These are phyloP conservation scores for Ganoderma resinaceum DNA, from an alignment of 1,284 basidiomycete genomes.

Conservation along the genomic window DNA sequence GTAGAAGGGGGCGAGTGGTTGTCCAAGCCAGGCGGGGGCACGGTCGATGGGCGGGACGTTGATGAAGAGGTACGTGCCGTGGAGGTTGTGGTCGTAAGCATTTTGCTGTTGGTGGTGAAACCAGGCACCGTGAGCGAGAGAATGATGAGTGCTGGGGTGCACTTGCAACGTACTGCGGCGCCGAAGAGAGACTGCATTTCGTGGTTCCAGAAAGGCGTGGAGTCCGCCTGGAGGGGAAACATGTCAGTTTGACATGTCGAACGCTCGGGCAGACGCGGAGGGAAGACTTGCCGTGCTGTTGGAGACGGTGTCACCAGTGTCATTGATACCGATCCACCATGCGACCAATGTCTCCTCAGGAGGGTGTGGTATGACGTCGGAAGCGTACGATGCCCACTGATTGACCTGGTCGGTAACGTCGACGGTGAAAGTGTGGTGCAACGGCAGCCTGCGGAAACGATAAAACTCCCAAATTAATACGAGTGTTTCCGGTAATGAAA, in stretches of 20 bases:
- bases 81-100: conserved; percentile 50
- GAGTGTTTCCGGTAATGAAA: too few species aligned
- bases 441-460: conserved; percentile 36
- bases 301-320: conserved; percentile 57
- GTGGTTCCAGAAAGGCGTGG: conserved; percentile 54
- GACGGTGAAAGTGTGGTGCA: conserved; percentile 53
- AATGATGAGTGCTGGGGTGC: too few species aligned
- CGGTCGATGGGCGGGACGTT: conserved; percentile 63
- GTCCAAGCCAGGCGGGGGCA: conserved; percentile 45
- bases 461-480: neutral
- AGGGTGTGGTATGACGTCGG: conserved; percentile 53
- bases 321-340: conserved; percentile 70
- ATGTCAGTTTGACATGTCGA: neutral
- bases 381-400: conserved; percentile 54
- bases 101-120: conserved; percentile 43
- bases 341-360: conserved; percentile 50
- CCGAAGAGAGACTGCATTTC: conserved; percentile 60
- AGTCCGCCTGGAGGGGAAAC: conserved; percentile 38
- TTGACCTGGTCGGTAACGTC: conserved; percentile 58
- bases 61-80: conserved; percentile 56
- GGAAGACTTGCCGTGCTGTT: conserved; percentile 43
- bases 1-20: conserved; percentile 40
- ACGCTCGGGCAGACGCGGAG: neutral
- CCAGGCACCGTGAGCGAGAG: too few species aligned
- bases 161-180: conserved; percentile 51